phyloP scores from a whole-genome alignment of 148 eudicot genomes.

The Vaccinium macrocarpon region DNA sequence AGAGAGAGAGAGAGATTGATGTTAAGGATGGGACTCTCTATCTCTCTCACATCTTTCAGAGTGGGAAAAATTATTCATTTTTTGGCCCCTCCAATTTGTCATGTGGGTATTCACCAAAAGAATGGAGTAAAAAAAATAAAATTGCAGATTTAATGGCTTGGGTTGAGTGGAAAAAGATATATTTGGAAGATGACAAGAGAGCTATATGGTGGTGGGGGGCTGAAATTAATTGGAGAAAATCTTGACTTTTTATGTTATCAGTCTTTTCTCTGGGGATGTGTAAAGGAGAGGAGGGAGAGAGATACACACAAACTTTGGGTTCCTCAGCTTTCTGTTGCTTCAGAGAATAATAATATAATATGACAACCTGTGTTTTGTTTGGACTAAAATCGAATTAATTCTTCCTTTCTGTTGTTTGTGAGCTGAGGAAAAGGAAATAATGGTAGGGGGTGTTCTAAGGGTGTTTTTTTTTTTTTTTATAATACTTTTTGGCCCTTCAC shows the following conservation, averaged over 20 bases:
- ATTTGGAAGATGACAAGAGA: background rate
- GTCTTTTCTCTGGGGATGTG: background rate
- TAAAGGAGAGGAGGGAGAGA: background rate
- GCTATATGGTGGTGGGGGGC: too few species aligned
- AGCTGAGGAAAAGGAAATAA: background rate
- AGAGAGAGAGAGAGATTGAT: conserved; percentile 17
- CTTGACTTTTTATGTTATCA: background rate
- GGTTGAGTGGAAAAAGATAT: background rate
- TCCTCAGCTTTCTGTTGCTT: conserved; percentile 9
- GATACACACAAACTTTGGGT: background rate
- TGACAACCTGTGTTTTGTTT: background rate
- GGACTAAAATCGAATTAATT: background rate
- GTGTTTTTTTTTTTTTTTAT: too few species aligned
- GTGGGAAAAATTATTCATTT: conserved; percentile 14
- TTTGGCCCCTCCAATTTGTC: background rate
- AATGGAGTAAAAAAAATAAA: background rate
- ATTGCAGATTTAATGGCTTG: background rate
- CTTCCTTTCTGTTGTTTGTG: background rate
- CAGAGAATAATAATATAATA: background rate
- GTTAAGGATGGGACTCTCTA: conserved; percentile 19
- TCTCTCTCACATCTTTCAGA: conserved; percentile 8
- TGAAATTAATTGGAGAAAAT: background rate
- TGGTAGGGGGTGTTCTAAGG: too few species aligned
- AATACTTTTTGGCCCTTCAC: too few species aligned
- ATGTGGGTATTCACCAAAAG: background rate